Base-by-base conservation (phyloP, 2,329 filamentous ascomycete species). In the Trichoderma breve region DNA sequence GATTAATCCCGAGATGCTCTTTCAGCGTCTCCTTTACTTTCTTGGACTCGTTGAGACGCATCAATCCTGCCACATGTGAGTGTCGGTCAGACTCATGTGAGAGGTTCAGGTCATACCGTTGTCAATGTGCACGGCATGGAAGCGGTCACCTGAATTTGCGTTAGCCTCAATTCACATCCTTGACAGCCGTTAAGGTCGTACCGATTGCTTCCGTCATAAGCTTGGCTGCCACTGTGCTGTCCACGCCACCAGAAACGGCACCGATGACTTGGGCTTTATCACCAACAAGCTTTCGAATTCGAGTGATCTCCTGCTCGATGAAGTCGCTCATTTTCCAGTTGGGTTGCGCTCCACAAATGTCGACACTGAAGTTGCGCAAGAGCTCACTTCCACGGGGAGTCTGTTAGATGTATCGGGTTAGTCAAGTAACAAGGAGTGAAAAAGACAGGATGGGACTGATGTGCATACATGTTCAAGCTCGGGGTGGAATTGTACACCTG, bases 281-380 rank as follows among this genome's bases (percentile, higher is more conserved):
- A 26, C 96, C 96, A 55, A 98, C 94, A 39, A 97, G 86, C 32
- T 90, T 87, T 34, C 93, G 87, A 78, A 98, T 98, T 71, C 94
- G 88, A 53, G 84, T 82, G 75, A 98, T 93, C 82, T 97, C 94
- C 78, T 93, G 88, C 74, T 93, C 88, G 9, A 93, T 86, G 78
- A 98, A 98, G 77, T 92, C 90, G 71, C 85, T 86, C 95, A 98
- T 98, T 3, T 87, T 91, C 95, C 95, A 98, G 79, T 93, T 88
- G 72, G 90, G 87, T 72, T 86, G 83, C 4, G 92, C 93, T 34
- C 89, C 87, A 82, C 95, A 98, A 74, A 98, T 97, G 24, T 88
- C 86, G 72, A 97, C 87, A 14, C 90, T 90, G 78, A 98, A 98
- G 86, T 98, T 98, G 79, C 87, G 83, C 58, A 98, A 85, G 6